These are phyloP conservation scores for Colletotrichum agaves DNA, from an alignment of 2,329 filamentous ascomycete species.

Conservation along the genomic window DNA sequence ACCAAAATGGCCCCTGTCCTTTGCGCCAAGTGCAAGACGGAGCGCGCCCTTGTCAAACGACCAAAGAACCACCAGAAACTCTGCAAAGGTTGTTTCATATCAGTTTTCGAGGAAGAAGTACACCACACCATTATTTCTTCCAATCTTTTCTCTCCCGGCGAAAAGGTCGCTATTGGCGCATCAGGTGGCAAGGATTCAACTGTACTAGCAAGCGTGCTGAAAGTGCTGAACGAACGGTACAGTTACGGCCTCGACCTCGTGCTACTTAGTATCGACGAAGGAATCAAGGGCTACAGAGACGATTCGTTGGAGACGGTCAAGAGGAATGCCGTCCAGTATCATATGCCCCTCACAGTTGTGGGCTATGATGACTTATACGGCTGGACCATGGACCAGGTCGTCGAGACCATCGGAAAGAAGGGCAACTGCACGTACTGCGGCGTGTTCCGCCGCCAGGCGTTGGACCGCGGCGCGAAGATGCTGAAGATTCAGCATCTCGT, in stretches of 20 bases:
- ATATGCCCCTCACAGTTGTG: constrained; percentile 90
- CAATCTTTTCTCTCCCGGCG: constrained; percentile 83
- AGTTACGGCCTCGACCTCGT: constrained; percentile 87
- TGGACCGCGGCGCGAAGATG: constrained; percentile 90
- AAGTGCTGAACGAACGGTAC: constrained; percentile 91
- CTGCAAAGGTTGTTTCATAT: constrained; percentile 88
- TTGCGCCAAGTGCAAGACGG: constrained; percentile 80
- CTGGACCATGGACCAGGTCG: constrained; percentile 99
- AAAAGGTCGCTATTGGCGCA: constrained; percentile 92
- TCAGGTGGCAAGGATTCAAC: constrained; percentile 98
- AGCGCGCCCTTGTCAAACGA: constrained; percentile 88
- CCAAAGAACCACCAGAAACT: constrained; percentile 96
- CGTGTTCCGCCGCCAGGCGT: constrained; percentile 91
- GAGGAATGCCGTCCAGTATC: constrained; percentile 89
- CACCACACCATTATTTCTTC: constrained; percentile 90
- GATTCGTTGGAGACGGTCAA: constrained; percentile 97
- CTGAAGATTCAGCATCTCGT: constrained; percentile 92
- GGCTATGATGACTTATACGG: constrained; percentile 95
- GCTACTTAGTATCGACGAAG: constrained; percentile 93
- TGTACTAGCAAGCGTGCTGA: constrained; percentile 92
- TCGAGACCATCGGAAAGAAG: constrained; percentile 95
- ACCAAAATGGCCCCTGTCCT: constrained; percentile 76
- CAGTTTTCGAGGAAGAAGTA: constrained; percentile 90
- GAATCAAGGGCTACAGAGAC: constrained; percentile 96
- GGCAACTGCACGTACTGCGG: constrained; percentile 99